Percentiles rank a stretch among this genome's conserved stretches.
phyloP scores from a whole-genome alignment of 2,329 filamentous ascomycete species.

The Didymella exigua region DNA sequence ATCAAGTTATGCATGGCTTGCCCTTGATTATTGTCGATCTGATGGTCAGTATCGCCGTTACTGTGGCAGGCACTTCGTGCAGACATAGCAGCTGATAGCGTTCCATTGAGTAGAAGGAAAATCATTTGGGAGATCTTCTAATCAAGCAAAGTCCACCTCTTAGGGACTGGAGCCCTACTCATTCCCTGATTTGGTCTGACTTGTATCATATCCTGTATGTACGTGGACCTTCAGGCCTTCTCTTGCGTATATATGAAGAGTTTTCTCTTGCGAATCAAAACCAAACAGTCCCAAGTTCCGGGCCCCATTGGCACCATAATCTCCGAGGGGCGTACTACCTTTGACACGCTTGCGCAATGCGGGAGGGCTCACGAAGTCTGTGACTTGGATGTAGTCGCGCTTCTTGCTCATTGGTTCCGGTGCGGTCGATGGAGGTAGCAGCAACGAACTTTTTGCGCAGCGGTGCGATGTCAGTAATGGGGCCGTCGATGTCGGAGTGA shows the following conservation, averaged over 20 bases:
- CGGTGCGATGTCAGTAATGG: background rate
- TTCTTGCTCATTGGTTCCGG: background rate
- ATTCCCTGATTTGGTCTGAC: background rate
- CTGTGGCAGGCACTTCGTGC: too few species aligned
- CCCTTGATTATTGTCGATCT: too few species aligned
- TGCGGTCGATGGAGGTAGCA: background rate
- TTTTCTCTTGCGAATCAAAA: background rate
- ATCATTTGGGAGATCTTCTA: background rate
- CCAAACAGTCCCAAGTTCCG: background rate
- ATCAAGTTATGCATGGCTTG: too few species aligned
- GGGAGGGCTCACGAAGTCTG: background rate
- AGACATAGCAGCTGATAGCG: too few species aligned
- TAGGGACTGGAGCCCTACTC: background rate
- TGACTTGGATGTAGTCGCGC: background rate
- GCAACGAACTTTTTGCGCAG: background rate
- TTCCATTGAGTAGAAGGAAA: too few species aligned
- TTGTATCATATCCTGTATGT: background rate
- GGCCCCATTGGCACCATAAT: background rate
- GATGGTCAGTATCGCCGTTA: too few species aligned
- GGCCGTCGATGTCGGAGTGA: background rate
- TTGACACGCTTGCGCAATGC: background rate
- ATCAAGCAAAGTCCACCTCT: background rate
- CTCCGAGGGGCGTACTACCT: background rate
- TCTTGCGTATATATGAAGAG: background rate
- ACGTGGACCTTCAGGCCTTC: background rate